A percentile compares a stretch with the other conserved stretches of the same genome.
Conservation (phyloP, 148 eudicot species). For the Limonium bicolor region DNA sequence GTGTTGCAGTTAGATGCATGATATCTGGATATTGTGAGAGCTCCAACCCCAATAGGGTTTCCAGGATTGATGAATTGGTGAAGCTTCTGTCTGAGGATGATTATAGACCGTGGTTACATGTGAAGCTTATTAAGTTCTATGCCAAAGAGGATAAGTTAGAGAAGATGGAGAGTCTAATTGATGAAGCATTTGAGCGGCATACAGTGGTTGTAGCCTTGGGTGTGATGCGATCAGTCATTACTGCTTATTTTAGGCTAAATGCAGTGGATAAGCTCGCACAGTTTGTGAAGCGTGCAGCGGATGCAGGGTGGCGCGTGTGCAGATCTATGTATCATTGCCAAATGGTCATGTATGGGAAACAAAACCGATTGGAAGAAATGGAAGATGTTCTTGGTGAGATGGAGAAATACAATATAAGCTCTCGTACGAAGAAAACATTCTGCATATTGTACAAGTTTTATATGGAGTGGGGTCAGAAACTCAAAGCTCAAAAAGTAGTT, state of each 20-base stretch:
- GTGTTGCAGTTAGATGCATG: constrained; percentile 33
- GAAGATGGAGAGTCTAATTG: constrained; percentile 49
- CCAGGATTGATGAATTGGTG: constrained; percentile 36
- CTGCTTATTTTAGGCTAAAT: constrained; percentile 35
- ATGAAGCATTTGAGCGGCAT: constrained; percentile 42
- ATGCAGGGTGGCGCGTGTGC: constrained; percentile 62
- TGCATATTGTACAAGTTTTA: constrained; percentile 41
- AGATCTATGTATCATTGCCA: constrained; percentile 63
- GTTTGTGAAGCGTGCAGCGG: constrained; percentile 54
- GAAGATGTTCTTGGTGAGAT: constrained; percentile 67
- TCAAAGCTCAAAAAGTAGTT: constrained; percentile 36
- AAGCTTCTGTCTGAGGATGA: constrained; percentile 33
- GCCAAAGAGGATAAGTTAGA: constrained; percentile 54
- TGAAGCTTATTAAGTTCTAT: constrained; percentile 48
- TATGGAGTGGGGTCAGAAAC: constrained; percentile 19
- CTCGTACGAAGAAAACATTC: constrained; percentile 29
- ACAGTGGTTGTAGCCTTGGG: constrained; percentile 18
- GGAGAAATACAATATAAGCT: constrained; percentile 22
- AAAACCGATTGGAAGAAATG: constrained; percentile 65
- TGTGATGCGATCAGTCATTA: constrained; percentile 44
- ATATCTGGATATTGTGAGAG: constrained; percentile 59
- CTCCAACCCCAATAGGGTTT: constrained; percentile 23
- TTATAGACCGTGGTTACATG: constrained; percentile 58
- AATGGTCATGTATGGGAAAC: constrained; percentile 58
- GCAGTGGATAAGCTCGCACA: constrained; percentile 53